Evolutionary conservation across 495 filamentous ascomycete genomes (phyloP), one percentile per base, ranked within the genome.

Genomic region (Xylaria bambusicola): DNA sequence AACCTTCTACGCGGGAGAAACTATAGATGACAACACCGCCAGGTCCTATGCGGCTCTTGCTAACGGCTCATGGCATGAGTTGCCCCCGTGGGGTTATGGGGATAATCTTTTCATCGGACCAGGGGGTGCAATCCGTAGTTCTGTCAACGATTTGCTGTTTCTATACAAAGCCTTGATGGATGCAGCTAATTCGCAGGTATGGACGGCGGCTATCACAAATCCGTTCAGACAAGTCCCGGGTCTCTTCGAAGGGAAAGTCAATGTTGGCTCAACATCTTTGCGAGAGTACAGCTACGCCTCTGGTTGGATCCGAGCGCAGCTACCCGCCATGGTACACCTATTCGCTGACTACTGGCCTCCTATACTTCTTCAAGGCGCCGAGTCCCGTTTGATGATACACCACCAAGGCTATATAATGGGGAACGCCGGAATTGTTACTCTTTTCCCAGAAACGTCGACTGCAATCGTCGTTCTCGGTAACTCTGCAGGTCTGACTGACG

Each of bases 1-100:
- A 45, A 45, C 41, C 41, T 45, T 17, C 41, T 45, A 45, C 41
- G 20, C 41, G 41, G 41, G 20, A 17, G 41, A 17, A 45, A 17
- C 41, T 21, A 45, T 17, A 15, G 20, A 17, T 17, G 41, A 21
- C n/a, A 45, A 45, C 41, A 21, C 15, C 6, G 41, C 41, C 15
- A 45, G n/a, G 41, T 21, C 41, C 15, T 45, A 45, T 45, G 41
- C 41, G n/a, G 41, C 41, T 45, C 41, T 45, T 21, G 41, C 41
- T 17, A 45, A 45, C 41, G 41, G n/a, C 20, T 17, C 13, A 45
- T 21, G 6, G n/a, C 20, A 17, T 17, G 20, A 45, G 20, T 15
- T 45, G 41, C 41, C 4, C 41, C 41, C 41, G 41, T 21, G 29
- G 10, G 15, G n/a, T 45, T 17, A 45, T 17, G 41, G 41, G 41